Evolutionary conservation across 768 basidiomycete genomes (phyloP).

Genomic region (Dictyophora rubrovolvata): DNA sequence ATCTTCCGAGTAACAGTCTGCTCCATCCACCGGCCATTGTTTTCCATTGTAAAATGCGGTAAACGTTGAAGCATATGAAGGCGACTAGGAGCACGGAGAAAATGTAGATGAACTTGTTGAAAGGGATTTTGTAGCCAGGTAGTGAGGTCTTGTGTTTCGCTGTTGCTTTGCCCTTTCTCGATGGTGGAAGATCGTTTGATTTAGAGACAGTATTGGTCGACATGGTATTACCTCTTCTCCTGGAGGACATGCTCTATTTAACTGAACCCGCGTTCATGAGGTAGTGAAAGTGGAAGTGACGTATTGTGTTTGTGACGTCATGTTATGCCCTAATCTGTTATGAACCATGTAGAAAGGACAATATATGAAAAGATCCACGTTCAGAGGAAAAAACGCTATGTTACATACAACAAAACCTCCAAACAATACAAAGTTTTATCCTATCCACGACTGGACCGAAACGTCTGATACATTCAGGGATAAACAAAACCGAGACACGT

Average conservation of each 20-base stretch:
- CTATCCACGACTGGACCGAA: neutral
- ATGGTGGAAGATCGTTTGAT: constrained; percentile 19
- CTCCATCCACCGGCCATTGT: constrained; percentile 53
- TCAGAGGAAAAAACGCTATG: neutral
- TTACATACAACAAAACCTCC: neutral
- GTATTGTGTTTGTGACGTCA: neutral
- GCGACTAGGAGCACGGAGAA: constrained; percentile 32
- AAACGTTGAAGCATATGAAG: constrained; percentile 41
- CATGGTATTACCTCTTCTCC: neutral
- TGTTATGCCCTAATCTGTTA: neutral
- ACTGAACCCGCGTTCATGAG: neutral
- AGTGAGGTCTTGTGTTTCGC: constrained; percentile 22
- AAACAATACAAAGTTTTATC: neutral
- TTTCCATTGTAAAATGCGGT: constrained; percentile 38
- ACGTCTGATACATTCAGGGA: neutral
- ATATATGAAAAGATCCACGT: neutral
- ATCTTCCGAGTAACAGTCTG: constrained; percentile 36
- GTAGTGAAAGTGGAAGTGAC: neutral
- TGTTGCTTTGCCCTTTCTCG: constrained; percentile 20
- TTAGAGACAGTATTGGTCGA: neutral
- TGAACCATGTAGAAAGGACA: neutral
- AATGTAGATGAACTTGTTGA: constrained; percentile 40
- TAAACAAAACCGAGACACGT: neutral
- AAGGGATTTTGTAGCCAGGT: constrained; percentile 35
- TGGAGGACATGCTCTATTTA: neutral